Conservation (phyloP, 371 early-diverging fungal genomes). For the Rhizopus arrhizus region DNA sequence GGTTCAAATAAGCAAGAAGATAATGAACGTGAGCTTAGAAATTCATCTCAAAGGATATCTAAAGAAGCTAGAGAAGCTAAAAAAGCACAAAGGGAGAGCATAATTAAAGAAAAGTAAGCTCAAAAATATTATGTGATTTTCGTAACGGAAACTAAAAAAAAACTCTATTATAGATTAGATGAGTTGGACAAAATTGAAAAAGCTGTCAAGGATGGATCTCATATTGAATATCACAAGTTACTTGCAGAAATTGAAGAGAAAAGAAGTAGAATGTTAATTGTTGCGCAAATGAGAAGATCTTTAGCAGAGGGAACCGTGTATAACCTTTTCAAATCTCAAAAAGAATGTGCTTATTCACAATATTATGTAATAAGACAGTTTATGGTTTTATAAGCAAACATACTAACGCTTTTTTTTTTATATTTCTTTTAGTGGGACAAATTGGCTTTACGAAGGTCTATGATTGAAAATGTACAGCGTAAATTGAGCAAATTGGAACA, state of each 20-base stretch:
- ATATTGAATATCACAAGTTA: slow-evolving; percentile 33
- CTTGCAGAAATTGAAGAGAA: slow-evolving; percentile 30
- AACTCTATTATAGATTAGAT: slow-evolving; percentile 16
- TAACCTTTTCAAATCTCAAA: slow-evolving; percentile 28
- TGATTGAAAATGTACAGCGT: slow-evolving; percentile 37
- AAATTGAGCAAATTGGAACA: slow-evolving; percentile 34
- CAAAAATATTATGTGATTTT: neutral
- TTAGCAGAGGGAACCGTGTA: slow-evolving; percentile 26
- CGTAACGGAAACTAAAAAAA: too few relatives aligned
- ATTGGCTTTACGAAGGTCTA: slow-evolving; percentile 32
- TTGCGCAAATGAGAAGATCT: slow-evolving; percentile 26
- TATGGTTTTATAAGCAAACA: neutral
- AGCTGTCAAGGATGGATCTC: slow-evolving; percentile 33
- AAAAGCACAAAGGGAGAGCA: slow-evolving; percentile 25
- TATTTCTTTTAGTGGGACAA: slow-evolving; percentile 30
- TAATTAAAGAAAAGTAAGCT: slow-evolving; percentile 27
- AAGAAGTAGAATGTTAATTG: slow-evolving; percentile 19
- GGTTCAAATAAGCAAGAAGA: slow-evolving; percentile 11
- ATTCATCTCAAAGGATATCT: slow-evolving; percentile 18
- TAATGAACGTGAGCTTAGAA: slow-evolving; percentile 33
- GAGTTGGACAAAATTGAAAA: slow-evolving; percentile 35
- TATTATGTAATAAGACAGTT: slow-evolving; percentile 25
- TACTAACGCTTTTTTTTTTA: neutral
- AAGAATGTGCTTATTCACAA: slow-evolving; percentile 34
- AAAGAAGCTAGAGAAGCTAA: slow-evolving; percentile 34